Conservation (phyloP, 257 asterid species). For the Cinchona pubescens region DNA sequence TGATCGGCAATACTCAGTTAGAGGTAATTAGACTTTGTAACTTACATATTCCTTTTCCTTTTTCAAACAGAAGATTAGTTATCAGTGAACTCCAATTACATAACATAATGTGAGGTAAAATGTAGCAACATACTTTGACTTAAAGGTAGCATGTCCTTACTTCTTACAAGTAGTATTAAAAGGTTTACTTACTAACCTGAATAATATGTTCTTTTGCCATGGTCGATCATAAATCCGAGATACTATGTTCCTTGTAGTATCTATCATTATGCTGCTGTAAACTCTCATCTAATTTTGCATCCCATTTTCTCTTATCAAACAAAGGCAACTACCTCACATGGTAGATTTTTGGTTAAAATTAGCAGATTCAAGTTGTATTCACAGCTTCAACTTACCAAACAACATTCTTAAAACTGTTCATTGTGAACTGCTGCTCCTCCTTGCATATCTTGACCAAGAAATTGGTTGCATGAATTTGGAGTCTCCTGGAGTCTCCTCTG, state of each 20-base stretch:
- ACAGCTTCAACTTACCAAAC: background rate
- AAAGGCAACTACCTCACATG: background rate
- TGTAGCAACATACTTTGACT: background rate
- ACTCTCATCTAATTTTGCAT: background rate
- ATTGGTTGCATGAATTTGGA: background rate
- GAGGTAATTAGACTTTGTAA: conserved; percentile 39
- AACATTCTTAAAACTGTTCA: background rate
- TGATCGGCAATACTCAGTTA: conserved; percentile 34
- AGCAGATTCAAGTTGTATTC: background rate
- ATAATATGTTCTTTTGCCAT: background rate
- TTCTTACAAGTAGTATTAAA: background rate
- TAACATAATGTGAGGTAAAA: background rate
- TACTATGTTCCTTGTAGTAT: background rate
- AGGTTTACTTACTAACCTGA: background rate
- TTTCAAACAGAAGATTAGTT: background rate
- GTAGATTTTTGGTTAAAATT: background rate
- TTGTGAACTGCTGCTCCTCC: background rate
- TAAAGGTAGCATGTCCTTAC: background rate
- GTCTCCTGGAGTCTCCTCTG: too few relatives aligned
- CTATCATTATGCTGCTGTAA: background rate
- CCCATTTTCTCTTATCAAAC: background rate
- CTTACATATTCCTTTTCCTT: conserved; percentile 4
- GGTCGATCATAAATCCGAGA: background rate
- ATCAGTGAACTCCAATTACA: background rate
- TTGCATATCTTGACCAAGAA: background rate